Evolutionary conservation across 345 rosid genomes (phyloP), one percentile per base, ranked within the genome.

Genomic region (Erucastrum elatum): DNA sequence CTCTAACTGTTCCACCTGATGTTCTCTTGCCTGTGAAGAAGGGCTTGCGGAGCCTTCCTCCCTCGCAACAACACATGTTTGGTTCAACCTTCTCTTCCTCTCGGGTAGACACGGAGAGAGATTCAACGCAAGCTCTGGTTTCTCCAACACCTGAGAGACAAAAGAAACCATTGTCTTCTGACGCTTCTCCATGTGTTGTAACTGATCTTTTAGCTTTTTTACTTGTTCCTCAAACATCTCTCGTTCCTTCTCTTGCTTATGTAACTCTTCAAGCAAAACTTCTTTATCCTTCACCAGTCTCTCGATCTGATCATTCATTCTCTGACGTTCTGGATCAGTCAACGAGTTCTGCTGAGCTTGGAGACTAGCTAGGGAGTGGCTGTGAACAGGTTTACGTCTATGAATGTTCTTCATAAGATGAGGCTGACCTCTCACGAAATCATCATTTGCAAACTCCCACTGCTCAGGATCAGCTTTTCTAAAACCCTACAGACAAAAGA

Each of bases 371-470:
- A 75, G 53, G 65, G 99, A 96, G 80, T 90, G 98, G 76, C 98
- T 91, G 66, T 93, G 98, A 78, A 93, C 97, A 0, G 98, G 97
- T 85, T 93, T 96, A 26, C 94, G 84, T 80, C 98, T 85, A 64
- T 90, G 94, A 76, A 96, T 96, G 87, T 91, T 93, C 86, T 85
- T 91, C 91, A 96, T 64, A 41, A 87, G 92, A 15, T 86, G 84
- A 4, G 97, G 91, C 58, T 89, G 91, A 7, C 94, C 97, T 87
- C 92, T 88, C 1, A 91, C 44, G 37, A 96, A 96, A 83, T 89
- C 94, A 5, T 96, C 98, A 49, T 96, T 96, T 0, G 94, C 90
- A 79, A 93, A 96, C 78, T 96, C 99, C 99, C 98, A 93, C 77
- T 89, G 91, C 64, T 93, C 98, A 0, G 99, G 96, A 79, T 93